These are phyloP conservation scores for Serendipita sp. DNA, from an alignment of 1,284 basidiomycete species.

Conservation along the genomic window DNA sequence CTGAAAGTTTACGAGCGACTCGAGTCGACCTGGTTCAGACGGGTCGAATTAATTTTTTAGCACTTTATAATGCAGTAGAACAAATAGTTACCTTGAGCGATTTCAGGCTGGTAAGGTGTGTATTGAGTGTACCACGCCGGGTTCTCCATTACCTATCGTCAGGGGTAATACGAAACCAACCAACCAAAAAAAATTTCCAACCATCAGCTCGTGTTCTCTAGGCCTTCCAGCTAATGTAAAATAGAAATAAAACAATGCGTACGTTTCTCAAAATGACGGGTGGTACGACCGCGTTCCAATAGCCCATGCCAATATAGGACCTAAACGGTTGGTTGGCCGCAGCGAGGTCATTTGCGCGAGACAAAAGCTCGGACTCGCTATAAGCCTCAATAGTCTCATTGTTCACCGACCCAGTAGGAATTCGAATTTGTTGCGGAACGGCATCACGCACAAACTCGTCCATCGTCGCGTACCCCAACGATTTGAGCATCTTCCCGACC, in stretches of 20 bases:
- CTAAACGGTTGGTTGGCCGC: slow-evolving; percentile 69
- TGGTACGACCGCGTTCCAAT: slow-evolving; percentile 87
- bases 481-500: slow-evolving; percentile 61
- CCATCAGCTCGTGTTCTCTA: too few species aligned
- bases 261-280: slow-evolving; percentile 89
- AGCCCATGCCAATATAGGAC: slow-evolving; percentile 97
- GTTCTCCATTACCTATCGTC: slow-evolving; percentile 74
- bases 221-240: too few species aligned
- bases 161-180: background rate
- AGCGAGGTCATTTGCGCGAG: slow-evolving; percentile 64
- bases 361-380: slow-evolving; percentile 77
- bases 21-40: slow-evolving; percentile 57
- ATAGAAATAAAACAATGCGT: slow-evolving; percentile 16
- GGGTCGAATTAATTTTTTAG: slow-evolving; percentile 9
- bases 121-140: slow-evolving; percentile 98
- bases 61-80: background rate
- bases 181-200: too few species aligned
- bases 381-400: slow-evolving; percentile 58
- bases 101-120: slow-evolving; percentile 88
- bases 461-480: slow-evolving; percentile 72
- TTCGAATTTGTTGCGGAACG: slow-evolving; percentile 67
- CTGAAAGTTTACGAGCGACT: slow-evolving; percentile 95
- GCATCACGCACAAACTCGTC: slow-evolving; percentile 73
- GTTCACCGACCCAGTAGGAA: slow-evolving; percentile 46
- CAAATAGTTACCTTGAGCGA: slow-evolving; percentile 60